A percentile compares a stretch with the other conserved stretches of the same genome.
Evolutionary conservation across 192 early-diverging fungal genomes (phyloP).

Genomic region (Backusella mclennaniae): DNA sequence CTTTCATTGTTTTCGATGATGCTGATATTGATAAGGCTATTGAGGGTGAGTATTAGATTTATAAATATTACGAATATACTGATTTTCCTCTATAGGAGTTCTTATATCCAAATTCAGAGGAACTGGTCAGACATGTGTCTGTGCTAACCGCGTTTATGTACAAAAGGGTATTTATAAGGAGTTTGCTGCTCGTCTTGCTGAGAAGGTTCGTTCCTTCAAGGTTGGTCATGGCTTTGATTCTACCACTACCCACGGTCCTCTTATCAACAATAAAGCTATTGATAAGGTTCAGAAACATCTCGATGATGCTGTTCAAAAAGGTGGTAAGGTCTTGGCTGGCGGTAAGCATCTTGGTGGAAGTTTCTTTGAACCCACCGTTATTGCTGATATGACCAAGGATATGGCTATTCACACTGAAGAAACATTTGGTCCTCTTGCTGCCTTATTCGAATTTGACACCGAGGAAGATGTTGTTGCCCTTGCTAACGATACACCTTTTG

Average conservation of each 20-base stretch:
- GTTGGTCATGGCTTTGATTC: constrained; percentile 76
- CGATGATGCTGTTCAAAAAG: constrained; percentile 68
- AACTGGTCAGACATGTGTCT: constrained; percentile 84
- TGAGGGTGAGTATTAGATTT: constrained; percentile 27
- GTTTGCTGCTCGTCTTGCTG: constrained; percentile 57
- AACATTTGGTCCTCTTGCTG: constrained; percentile 90
- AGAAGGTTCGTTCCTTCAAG: constrained; percentile 54
- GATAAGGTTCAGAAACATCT: constrained; percentile 72
- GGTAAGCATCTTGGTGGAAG: constrained; percentile 59
- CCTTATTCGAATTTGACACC: constrained; percentile 69
- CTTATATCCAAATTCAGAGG: constrained; percentile 56
- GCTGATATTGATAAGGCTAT: constrained; percentile 72
- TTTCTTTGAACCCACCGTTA: constrained; percentile 83
- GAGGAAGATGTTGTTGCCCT: constrained; percentile 76
- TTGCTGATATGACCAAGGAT: constrained; percentile 62
- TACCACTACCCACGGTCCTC: constrained; percentile 72
- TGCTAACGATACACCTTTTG: constrained; percentile 74
- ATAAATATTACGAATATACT: neutral
- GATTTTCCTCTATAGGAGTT: constrained; percentile 17
- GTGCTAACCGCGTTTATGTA: constrained; percentile 78
- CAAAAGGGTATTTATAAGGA: constrained; percentile 63
- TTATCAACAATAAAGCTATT: constrained; percentile 71
- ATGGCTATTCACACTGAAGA: constrained; percentile 79
- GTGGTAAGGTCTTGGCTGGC: constrained; percentile 71
- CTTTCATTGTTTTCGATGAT: constrained; percentile 78